Base-by-base conservation (phyloP, 2,329 filamentous ascomycete species). In the Colletotrichum simmondsii region DNA sequence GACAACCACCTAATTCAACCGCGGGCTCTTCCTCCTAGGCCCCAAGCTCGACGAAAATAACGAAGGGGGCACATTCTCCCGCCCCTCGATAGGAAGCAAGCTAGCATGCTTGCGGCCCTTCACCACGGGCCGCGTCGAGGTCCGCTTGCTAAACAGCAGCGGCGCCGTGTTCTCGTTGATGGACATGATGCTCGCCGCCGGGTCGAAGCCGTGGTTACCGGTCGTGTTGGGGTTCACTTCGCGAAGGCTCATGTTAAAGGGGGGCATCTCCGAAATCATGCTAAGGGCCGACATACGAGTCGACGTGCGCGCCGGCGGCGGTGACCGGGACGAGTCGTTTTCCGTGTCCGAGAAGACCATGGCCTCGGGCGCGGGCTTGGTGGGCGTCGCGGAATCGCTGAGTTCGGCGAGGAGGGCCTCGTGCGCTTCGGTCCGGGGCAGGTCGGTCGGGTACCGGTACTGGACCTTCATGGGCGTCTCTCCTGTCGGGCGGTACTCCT, bases 401-500 rank as follows among this genome's bases (percentile, higher is more conserved):
- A 86, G 78, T 56, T 81, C 82, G 19, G 84, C 83, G 46, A 88
- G 80, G 22, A 89, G 81, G 16, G 80, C 75, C 1, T 86, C 85
- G 75, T 86, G 86, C 0, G 86, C 75, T 30, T 83, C 83, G 0
- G 97, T 98, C 30, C 92, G 91, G 4, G 97, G 97, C 1, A 99
- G 87, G 2, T 88, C 86, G 1, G 90, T 93, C 0, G 95, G 94
- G 78, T 94, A 98, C n/a, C 90, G 87, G 82, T 98, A 99, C 65
- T 91, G 87, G 35, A 88, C 85, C 83, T 95, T 97, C 79, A 93
- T 91, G 0, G 97, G 97, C 1, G 97, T 98, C 59, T 93, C 88
- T 64, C 97, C 96, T 0, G 97, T 98, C 0, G 94, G 90, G 49
- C 90, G 86, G 81, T 98, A 98, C 80, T 98, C 95, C 65, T 91